Percentiles rank a stretch among this genome's conserved stretches.
Conservation (phyloP, 169 alveolate genomes). For the Eimeria necatrix region DNA sequence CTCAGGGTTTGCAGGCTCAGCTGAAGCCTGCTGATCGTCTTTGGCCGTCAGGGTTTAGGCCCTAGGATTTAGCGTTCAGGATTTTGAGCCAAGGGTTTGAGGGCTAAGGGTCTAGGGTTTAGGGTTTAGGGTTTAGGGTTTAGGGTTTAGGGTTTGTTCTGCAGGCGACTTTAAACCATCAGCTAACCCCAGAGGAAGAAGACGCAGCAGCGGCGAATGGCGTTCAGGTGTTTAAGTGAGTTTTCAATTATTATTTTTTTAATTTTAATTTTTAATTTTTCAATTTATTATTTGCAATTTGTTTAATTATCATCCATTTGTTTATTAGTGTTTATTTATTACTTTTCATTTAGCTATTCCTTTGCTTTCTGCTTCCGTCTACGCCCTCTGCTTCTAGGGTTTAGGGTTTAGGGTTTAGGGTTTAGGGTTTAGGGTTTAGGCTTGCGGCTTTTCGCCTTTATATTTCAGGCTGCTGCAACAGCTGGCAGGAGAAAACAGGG, state of each 20-base stretch:
- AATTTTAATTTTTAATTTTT: background rate
- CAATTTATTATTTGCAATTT: background rate
- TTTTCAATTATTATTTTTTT: background rate
- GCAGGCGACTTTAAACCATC: background rate
- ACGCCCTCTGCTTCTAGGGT: no score
- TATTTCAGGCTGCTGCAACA: background rate
- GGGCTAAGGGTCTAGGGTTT: background rate
- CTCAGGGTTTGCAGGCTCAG: no score
- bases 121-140: conserved; percentile 19
- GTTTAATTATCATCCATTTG: no score
- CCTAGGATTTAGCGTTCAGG: background rate
- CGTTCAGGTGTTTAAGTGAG: background rate
- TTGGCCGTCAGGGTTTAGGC: background rate
- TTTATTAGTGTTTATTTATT: background rate
- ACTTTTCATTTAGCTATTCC: background rate
- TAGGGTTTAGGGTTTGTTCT: background rate
- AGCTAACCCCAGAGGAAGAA: conserved; percentile 20
- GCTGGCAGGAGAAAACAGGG: conserved; percentile 17
- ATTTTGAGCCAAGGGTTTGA: background rate
- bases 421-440: no score
- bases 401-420: no score
- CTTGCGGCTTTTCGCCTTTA: background rate
- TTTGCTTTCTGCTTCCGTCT: background rate
- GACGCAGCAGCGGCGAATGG: background rate
- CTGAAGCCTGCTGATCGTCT: no score